Base-by-base conservation (phyloP, 768 basidiomycete genomes). In the Lactarius indigo region DNA sequence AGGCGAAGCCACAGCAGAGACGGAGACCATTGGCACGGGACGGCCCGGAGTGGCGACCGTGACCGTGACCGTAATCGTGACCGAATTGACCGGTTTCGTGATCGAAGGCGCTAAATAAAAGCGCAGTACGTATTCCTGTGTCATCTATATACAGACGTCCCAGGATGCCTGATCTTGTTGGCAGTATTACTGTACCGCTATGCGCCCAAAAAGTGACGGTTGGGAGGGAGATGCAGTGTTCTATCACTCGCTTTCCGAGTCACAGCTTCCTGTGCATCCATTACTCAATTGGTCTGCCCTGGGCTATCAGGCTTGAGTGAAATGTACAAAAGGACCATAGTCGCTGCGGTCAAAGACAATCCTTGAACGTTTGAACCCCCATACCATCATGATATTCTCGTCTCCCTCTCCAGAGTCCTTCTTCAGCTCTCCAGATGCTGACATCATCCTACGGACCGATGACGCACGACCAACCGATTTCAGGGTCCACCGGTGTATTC, bases 401-500 rank as follows among this genome's bases (percentile, higher is more conserved):
- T 44, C 57, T 44, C 65, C 65, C 41, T 63, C 61, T 20, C 30
- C 60, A 59, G 65, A 70, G 20, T n/a, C 63, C 57, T 67, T 60
- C 52, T 83, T 84, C 72, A 76, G 79, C 69, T 75, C 80, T 58
- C 73, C 75, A 33, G 83, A 85, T 66, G 83, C 85, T 12, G 87
- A 89, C 72, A 65, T 84, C 68, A 72, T 84, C 65, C 78, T 89
- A 64, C 78, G 82, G 23, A 83, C 86, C 0, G 73, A 75, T 60
- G 74, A 73, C 5, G 78, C 63, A 66, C 70, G 44, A 68, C 78
- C 58, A 68, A 75, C 28, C 59, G 81, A 85, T 70, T 89, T 90
- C 72, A 81, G 78, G 50, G 83, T 86, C 37, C 89, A 89, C 75
- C 80, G 80, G 66, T 83, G 81, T 74, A 82, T 91, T 67, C 82